Evolutionary conservation across 306 rosid genomes (phyloP).

Genomic region (Erythrophleum fordii): DNA sequence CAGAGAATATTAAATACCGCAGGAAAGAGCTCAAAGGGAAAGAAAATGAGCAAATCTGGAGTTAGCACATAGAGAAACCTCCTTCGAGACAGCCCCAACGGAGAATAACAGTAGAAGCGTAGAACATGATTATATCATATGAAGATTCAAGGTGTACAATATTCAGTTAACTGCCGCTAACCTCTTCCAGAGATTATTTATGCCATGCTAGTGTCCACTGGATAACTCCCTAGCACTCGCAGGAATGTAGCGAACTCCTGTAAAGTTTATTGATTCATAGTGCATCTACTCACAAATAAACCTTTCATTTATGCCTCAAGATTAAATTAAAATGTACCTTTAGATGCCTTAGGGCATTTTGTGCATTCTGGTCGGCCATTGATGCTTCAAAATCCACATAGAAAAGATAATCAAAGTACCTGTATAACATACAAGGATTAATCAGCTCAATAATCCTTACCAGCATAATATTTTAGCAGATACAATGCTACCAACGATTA

Average conservation of each 20-base stretch:
- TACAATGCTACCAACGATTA: conserved; percentile 18
- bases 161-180: conserved; percentile 34
- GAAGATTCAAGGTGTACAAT: neutral
- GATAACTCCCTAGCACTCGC: conserved; percentile 98
- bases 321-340: conserved; percentile 54
- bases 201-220: conserved; percentile 70
- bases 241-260: conserved; percentile 95
- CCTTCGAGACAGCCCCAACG: neutral
- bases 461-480: conserved; percentile 15
- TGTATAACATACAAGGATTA: conserved; percentile 42
- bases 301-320: conserved; percentile 24
- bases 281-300: conserved; percentile 10
- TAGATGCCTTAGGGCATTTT: conserved; percentile 85
- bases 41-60: neutral
- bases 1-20: neutral
- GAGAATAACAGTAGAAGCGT: neutral
- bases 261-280: conserved; percentile 38
- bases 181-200: conserved; percentile 47
- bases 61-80: neutral
- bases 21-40: neutral
- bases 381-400: conserved; percentile 97
- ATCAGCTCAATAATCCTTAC: conserved; percentile 37
- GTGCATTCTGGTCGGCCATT: conserved; percentile 92
- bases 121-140: neutral
- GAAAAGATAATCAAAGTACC: conserved; percentile 91